Evolutionary conservation across 129 eudicot genomes (phyloP).

Genomic region (Silybum marianum): DNA sequence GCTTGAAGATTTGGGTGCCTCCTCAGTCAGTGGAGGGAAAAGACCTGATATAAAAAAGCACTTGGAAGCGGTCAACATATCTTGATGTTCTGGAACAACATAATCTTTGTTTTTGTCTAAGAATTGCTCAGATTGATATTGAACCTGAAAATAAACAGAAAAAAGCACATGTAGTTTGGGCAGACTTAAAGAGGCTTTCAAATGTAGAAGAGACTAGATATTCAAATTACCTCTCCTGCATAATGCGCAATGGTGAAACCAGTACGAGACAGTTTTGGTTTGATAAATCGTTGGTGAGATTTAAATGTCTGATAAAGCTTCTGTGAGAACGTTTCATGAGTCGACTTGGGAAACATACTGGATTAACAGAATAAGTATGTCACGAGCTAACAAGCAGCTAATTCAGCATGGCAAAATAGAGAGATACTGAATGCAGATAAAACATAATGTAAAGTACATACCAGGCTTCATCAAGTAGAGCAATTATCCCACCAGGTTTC

Average conservation of each 20-base stretch:
- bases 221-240: conserved; percentile 88
- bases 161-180: conserved; percentile 15
- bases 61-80: conserved; percentile 81
- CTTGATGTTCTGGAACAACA: conserved; percentile 98
- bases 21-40: conserved; percentile 83
- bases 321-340: conserved; percentile 93
- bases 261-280: conserved; percentile 88
- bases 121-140: conserved; percentile 86
- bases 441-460: conserved; percentile 27
- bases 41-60: conserved; percentile 85
- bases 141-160: conserved; percentile 60
- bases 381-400: conserved; percentile 11
- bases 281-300: conserved; percentile 77
- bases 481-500: conserved; percentile 99
- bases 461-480: conserved; percentile 99
- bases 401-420: conserved; percentile 18
- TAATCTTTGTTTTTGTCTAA: conserved; percentile 96
- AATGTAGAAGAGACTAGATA: not conserved
- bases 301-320: conserved; percentile 94
- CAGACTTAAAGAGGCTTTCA: conserved; percentile 11
- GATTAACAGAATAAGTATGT: conserved; percentile 36
- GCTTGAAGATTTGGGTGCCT: conserved; percentile 68
- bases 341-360: conserved; percentile 99
- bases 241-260: conserved; percentile 95
- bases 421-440: conserved; percentile 12